Conservation (phyloP, 257 asterid genomes). For the Handroanthus guayacan region DNA sequence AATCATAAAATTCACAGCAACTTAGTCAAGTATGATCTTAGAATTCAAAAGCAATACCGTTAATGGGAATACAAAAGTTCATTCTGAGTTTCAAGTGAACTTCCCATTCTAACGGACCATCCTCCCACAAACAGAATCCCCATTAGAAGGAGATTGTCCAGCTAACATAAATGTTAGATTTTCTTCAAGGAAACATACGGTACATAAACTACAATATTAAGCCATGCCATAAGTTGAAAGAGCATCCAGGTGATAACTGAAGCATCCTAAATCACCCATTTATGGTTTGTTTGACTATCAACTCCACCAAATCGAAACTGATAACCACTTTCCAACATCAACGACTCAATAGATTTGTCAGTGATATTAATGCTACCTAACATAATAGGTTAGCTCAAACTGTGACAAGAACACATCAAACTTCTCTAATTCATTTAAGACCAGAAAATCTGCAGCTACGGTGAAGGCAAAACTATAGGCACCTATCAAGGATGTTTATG, state of each 20-base stretch:
- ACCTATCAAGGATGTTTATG: too few species aligned
- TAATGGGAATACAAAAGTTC: not conserved
- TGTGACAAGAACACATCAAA: not conserved
- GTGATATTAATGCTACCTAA: not conserved
- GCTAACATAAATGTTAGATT: not conserved
- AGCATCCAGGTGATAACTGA: not conserved
- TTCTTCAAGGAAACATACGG: not conserved
- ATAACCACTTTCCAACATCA: constrained; percentile 14
- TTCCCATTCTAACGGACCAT: not conserved
- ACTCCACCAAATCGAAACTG: not conserved
- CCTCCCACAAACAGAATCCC: not conserved
- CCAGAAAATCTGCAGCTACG: not conserved
- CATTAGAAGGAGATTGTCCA: not conserved
- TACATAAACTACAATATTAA: not conserved
- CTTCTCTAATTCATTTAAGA: not conserved
- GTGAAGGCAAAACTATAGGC: too few species aligned
- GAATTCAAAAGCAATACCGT: not conserved
- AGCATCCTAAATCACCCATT: constrained; percentile 7
- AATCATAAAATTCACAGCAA: not conserved
- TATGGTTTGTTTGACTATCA: not conserved
- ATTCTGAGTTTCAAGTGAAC: not conserved
- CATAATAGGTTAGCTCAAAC: not conserved
- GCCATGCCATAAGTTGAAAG: constrained; percentile 22
- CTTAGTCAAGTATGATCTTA: not conserved
- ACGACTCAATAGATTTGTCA: not conserved